Evolutionary conservation across 768 basidiomycete species (phyloP).

Genomic region (Mycena vulgaris): DNA sequence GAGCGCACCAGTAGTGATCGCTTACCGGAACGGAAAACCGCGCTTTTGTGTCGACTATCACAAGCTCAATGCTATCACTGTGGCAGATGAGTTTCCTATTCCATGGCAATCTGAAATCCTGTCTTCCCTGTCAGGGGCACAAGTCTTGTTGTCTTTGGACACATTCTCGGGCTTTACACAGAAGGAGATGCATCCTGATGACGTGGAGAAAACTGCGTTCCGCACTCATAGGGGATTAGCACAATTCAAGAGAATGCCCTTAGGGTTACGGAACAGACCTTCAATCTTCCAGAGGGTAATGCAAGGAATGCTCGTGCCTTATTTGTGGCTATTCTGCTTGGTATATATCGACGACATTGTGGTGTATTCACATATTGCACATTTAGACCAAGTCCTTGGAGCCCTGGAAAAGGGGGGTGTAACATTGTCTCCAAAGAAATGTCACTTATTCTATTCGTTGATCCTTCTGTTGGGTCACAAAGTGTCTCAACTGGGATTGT

Average conservation of each 20-base stretch:
- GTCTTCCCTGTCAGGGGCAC: neutral
- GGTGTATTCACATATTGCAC: neutral
- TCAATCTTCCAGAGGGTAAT: neutral
- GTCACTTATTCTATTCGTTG: neutral
- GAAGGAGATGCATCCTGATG: neutral
- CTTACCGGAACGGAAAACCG: neutral
- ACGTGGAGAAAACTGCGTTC: neutral
- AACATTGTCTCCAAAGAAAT: neutral
- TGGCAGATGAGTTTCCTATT: neutral
- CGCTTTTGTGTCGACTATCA: neutral
- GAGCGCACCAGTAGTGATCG: neutral
- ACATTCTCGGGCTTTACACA: neutral
- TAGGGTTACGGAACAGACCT: neutral
- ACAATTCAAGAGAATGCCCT: neutral
- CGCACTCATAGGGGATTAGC: neutral
- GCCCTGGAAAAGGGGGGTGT: slow-evolving; percentile 32
- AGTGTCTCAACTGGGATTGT: slow-evolving; percentile 7
- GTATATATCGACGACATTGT: slow-evolving; percentile 4
- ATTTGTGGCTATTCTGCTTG: neutral
- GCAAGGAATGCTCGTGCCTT: neutral
- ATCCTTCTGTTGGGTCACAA: slow-evolving; percentile 5
- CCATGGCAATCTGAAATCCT: neutral
- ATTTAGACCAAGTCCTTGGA: slow-evolving; percentile 24
- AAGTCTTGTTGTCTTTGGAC: neutral
- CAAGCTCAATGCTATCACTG: neutral